Evolutionary conservation across 2,329 filamentous ascomycete species (phyloP).

Genomic region (Ceratocystis eucalypticola): DNA sequence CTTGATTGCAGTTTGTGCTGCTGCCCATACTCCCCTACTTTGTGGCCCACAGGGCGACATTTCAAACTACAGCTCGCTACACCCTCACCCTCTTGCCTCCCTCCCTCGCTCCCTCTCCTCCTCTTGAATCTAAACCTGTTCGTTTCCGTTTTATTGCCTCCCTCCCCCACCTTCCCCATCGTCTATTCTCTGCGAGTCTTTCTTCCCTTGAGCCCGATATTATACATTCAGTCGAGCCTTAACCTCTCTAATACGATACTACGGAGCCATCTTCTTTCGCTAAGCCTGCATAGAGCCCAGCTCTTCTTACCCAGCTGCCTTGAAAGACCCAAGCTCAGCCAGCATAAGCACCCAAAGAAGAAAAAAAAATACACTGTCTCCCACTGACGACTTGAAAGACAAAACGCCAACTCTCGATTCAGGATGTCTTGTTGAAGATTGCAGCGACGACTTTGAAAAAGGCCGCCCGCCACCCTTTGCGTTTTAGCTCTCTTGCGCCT

Average conservation of each 20-base stretch:
- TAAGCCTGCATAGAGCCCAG: background rate
- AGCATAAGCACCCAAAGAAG: background rate
- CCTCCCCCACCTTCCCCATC: background rate
- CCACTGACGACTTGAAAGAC: background rate
- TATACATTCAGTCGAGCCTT: background rate
- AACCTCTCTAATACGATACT: background rate
- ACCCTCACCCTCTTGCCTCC: background rate
- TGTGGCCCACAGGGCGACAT: background rate
- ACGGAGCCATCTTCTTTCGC: no score
- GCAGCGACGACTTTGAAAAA: background rate
- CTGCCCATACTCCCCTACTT: background rate
- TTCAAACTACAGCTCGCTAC: background rate
- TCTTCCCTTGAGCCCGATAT: background rate
- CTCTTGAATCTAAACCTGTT: constrained; percentile 9
- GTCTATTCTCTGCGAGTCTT: background rate
- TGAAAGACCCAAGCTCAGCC: background rate
- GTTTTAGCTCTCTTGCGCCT: background rate
- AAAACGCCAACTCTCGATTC: background rate
- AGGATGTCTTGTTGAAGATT: constrained; percentile 1
- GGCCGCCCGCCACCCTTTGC: background rate
- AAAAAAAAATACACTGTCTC: background rate
- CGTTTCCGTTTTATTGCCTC: constrained; percentile 6
- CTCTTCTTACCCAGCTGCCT: background rate
- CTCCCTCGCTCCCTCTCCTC: background rate
- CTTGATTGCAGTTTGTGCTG: background rate